Conservation (phyloP, 2,329 filamentous ascomycete species). For the Ilyonectria mors-panacis region DNA sequence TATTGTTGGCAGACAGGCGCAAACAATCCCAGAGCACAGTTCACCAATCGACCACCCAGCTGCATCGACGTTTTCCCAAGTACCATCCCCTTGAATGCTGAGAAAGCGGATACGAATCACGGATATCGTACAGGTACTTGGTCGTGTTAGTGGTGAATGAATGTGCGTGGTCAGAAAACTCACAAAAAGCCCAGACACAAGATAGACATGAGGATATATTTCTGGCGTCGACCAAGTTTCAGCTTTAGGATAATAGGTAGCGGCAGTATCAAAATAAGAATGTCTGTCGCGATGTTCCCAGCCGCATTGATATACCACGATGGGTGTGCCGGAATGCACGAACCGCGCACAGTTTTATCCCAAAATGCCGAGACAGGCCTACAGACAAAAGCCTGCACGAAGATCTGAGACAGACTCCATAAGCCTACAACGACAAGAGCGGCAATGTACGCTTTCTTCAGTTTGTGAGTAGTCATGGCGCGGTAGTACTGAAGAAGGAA, state of each 20-base stretch:
- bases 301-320: too few species aligned
- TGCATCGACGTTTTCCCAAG: neutral
- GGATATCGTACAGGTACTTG: too few species aligned
- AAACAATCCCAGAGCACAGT: conserved; percentile 9
- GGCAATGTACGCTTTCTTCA: conserved; percentile 2
- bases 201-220: conserved; percentile 7
- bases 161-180: neutral
- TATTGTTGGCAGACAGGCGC: conserved; percentile 3
- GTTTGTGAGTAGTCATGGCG: neutral
- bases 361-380: too few species aligned
- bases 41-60: conserved; percentile 7
- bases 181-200: conserved; percentile 14
- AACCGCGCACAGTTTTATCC: too few species aligned
- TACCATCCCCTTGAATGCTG: neutral
- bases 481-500: conserved; percentile 11
- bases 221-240: conserved; percentile 1
- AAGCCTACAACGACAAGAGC: neutral
- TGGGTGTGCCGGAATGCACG: too few species aligned
- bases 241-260: neutral
- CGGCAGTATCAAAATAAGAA: too few species aligned
- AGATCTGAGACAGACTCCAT: too few species aligned
- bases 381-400: too few species aligned
- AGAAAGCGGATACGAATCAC: too few species aligned
- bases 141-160: too few species aligned
- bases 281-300: too few species aligned